These are phyloP conservation scores for Alternaria sp. DNA, from an alignment of 2,329 filamentous ascomycete species.

Conservation along the genomic window DNA sequence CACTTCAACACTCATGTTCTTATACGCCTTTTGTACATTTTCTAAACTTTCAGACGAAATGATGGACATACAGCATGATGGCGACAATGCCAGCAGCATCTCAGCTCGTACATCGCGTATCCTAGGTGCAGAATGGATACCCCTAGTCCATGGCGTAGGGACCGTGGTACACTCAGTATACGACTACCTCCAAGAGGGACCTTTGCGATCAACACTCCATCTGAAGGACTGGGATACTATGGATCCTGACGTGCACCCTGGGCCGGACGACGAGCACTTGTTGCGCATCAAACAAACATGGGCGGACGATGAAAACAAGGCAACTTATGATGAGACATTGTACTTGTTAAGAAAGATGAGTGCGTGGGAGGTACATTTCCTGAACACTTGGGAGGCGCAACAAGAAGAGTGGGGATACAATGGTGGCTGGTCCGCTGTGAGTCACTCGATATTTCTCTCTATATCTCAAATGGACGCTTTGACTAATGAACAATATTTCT, in stretches of 20 bases:
- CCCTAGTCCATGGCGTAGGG: slow-evolving; percentile 23
- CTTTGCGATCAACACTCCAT: slow-evolving; percentile 20
- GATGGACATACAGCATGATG: background rate
- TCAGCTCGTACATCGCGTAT: slow-evolving; percentile 17
- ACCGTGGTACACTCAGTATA: slow-evolving; percentile 16
- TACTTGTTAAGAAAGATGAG: slow-evolving; percentile 17
- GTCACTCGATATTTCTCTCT: background rate
- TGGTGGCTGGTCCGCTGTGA: slow-evolving; percentile 16
- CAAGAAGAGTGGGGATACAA: slow-evolving; percentile 19
- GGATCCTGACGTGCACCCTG: slow-evolving; percentile 9
- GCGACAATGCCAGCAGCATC: background rate
- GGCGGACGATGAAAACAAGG: slow-evolving; percentile 8
- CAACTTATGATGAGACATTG: slow-evolving; percentile 19
- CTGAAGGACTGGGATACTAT: slow-evolving; percentile 24
- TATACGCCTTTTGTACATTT: slow-evolving; percentile 31
- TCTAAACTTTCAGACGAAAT: slow-evolving; percentile 22
- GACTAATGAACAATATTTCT: background rate
- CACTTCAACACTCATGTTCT: slow-evolving; percentile 20
- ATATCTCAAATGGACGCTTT: background rate
- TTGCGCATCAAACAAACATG: slow-evolving; percentile 18
- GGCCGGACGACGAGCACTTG: slow-evolving; percentile 18
- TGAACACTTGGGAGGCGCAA: background rate
- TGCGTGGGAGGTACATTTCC: slow-evolving; percentile 24
- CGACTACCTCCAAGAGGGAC: slow-evolving; percentile 18
- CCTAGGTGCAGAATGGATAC: slow-evolving; percentile 32